Evolutionary conservation across 2,329 filamentous ascomycete species (phyloP), one percentile per base, ranked within the genome.

Genomic region (Alternaria arbusti): DNA sequence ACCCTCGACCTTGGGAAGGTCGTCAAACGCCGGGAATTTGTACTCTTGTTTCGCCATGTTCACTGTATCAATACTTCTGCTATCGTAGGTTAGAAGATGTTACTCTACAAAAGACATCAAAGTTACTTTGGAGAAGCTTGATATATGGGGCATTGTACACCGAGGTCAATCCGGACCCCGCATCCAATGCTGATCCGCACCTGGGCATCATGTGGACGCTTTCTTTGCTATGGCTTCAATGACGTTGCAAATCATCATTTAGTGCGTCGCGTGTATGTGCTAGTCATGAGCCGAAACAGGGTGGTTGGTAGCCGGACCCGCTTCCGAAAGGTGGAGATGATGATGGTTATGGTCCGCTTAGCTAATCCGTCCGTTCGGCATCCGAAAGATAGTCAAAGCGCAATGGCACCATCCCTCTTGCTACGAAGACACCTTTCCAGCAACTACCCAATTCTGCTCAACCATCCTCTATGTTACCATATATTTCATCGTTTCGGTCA

Each of bases 11-110:
- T 73, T 75, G 0, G 76, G 76, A 4, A 77, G 58, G 4, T 78
- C 70, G 57, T 79, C 76, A 49, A 79, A 79, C 4, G 72, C 67
- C 8, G 75, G 75, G 17, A 79, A 76, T 10, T 70, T 62, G 22
- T 70, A 66, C 23, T 71, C 65, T 36, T 59, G 52, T 11, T 61
- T 49, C 17, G 22, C 66, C 69, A 63, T 63, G n/a, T 11, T 55
- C 0, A 44, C 2, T 7, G 8, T 30, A 36, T 13, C 5, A 12
- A 40, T 57, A 5, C 3, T 20, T 36, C 23, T 49, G 8, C 46
- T n/a, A n/a, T 57, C 9, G 49, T 22, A 32, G 17, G 9, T 45
- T 25, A 40, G 9, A 13, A 45, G 9, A 22, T 22, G 15, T 7
- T 45, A 10, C 12, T 45, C 40, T 10, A 26, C 23, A 10, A 51